phyloP scores from a whole-genome alignment of 2,329 filamentous ascomycete genomes.

The Lecanosticta acicola region DNA sequence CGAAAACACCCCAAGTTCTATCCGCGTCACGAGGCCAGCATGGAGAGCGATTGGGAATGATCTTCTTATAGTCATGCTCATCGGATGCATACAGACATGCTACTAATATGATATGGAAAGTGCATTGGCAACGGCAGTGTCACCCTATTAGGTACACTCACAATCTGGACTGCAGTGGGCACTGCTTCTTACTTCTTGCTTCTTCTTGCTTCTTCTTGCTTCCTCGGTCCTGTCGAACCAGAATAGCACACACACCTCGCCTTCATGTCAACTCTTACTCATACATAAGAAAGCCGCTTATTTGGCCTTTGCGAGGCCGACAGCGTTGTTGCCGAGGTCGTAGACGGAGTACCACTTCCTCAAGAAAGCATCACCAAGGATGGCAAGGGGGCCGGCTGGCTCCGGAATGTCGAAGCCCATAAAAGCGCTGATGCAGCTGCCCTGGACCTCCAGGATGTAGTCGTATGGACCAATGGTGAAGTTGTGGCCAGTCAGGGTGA shows the following conservation, averaged over 20 bases:
- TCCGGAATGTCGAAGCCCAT: slow-evolving; percentile 86
- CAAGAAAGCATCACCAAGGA: slow-evolving; percentile 79
- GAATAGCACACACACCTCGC: not conserved
- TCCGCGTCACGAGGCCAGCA: too few relatives aligned
- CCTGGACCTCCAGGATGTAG: slow-evolving; percentile 93
- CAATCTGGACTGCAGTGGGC: not conserved
- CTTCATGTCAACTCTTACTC: slow-evolving; percentile 3
- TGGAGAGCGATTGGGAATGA: too few relatives aligned
- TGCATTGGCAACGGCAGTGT: too few relatives aligned
- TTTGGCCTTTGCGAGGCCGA: slow-evolving; percentile 84
- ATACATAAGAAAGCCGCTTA: slow-evolving; percentile 30
- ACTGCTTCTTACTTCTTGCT: not conserved
- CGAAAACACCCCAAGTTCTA: too few relatives aligned
- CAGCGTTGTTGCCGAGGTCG: slow-evolving; percentile 80
- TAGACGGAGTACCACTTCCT: slow-evolving; percentile 94
- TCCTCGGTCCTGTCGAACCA: not conserved
- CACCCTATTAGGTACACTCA: not conserved
- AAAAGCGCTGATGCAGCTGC: slow-evolving; percentile 94
- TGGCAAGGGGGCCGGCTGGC: slow-evolving; percentile 84
- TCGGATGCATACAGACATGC: too few relatives aligned
- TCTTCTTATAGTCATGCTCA: too few relatives aligned
- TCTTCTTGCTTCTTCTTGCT: too few relatives aligned
- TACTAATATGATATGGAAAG: too few relatives aligned
- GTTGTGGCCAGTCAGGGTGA: slow-evolving; percentile 84
- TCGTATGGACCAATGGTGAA: slow-evolving; percentile 85